Base-by-base conservation (phyloP, 1,139 yeast genomes). In the Yamadazyma diospyri region DNA sequence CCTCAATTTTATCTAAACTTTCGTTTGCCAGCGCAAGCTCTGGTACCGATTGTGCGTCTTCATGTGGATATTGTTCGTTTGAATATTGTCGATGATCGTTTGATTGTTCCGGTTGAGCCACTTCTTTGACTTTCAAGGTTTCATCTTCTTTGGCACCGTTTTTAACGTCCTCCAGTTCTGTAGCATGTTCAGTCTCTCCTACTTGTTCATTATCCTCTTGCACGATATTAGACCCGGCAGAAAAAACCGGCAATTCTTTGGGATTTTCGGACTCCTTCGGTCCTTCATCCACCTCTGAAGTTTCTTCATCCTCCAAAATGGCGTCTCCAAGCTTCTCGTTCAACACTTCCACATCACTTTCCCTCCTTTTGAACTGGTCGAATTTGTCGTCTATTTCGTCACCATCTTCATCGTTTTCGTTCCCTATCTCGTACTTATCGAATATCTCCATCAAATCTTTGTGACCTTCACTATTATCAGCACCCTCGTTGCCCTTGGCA, bases 401-500 rank as follows among this genome's bases (percentile, higher is more conserved):
- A 36, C 32, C 34, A 8, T 45, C 48, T 16, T 35, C 42, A 4
- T 37, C 30, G 3, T 29, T 39, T 8, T 32, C 32, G 22, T 34
- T 34, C 8, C 46, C 48, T 5, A 65, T 45, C 37, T 66, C 70
- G 40, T 61, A 67, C 42, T 61, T 65, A 36, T 61, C 72, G 42
- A 67, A 63, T 24, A 67, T 47, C 8, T 60, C 70, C 25, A 64
- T 58, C 41, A 68, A 52, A 32, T 64, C 70, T 16, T 51, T 51
- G 16, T 25, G 7, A 10, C 18, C 23, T n/a, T 32, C 14, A 25
- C 18, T 10, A 11, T 27, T 23, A n/a, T 16, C 23, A 9, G 26
- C 12, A 12, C 21, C 31, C n/a, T n/a, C n/a, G 6, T 20, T 14
- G n/a, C 16, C 26, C 10, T 19, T 19, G 10, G 21, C 21, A n/a